Evolutionary conservation across 1,284 basidiomycete genomes (phyloP), one percentile per base, ranked within the genome.

Genomic region (Irpex rosettiformis): DNA sequence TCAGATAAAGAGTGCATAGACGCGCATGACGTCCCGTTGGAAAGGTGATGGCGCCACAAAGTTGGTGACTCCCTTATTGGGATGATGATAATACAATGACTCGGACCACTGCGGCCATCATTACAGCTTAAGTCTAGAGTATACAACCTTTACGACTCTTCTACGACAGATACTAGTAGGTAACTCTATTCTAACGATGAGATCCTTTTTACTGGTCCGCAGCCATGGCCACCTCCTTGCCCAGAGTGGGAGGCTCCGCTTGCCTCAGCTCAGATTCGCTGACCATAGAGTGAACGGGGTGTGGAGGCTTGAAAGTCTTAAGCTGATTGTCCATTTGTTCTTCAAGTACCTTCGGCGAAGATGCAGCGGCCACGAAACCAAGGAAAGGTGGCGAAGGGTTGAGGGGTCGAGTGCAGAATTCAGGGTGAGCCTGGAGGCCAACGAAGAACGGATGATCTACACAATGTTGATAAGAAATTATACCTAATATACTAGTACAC

Each of bases 301-400:
- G 81, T 5, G 81, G 81, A 7, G 81, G 81, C 57, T 72, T 72
- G 69, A 78, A 83, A 13, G 61, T 66, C 58, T 76, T 73, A 43
- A 75, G 60, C 74, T 96, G 96, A 37, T 75, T 68, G 54, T 79
- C 81, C 28, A 96, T 69, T 72, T 98, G 93, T 70, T 94, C 90
- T 29, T 83, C 77, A 11, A 99, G 80, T 0, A 89, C 81, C 1
- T 70, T 58, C 3, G 67, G 40, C 0, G 88, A 86, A 42, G 87
- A 89, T 0, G 96, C 80, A 0, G 97, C 95, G 2, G 96, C 89
- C 45, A 99, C 84, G 70, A 99, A 91, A 13, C 97, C 97, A 37
- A 99, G 88, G 87, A 98, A 99, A 0, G 95, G 91, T 2, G 96
- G 96, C 0, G 94, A 97, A 0, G 96, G 97, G 77, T 99, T 99